Evolutionary conservation across 352 stramenopile genomes (phyloP), one percentile per base, ranked within the genome.

Genomic region (Phytophthora foliorum): DNA sequence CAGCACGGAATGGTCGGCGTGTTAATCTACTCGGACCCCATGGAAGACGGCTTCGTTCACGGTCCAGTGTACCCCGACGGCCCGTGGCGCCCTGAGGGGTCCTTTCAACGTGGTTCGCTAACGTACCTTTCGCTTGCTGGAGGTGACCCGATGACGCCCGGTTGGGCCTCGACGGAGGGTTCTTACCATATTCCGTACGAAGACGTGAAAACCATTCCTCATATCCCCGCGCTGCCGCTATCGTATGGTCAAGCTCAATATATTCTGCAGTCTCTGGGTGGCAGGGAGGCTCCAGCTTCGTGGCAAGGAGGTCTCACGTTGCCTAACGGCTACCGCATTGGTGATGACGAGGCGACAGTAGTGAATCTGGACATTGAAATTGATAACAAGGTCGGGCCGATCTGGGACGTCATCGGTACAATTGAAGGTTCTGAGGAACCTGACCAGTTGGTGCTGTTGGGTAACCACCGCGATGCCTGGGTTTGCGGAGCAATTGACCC

Each of bases 391-490:
- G 69, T 93, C 16, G 74, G 74, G 1, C 72, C 78, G 14, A 91
- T 70, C 21, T 69, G 62, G 62, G 45, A 69, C 17, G 62, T 69
- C 36, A 69, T 69, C 21, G 62, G 62, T 94, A 90, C 74, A 19
- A 93, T 97, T 50, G 72, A 87, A 6, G 86, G 83, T n/a, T 38
- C 54, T 0, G 57, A 70, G 3, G 65, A 81, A 29, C 72, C 87
- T 4, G 84, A 93, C 14, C 58, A 75, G 36, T 14, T 72, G 16
- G 73, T 93, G 1, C 57, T 94, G 13, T 63, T 94, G 11, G 84
- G 86, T 21, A 95, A 94, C 63, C 88, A 95, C 44, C 78, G 88
- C 11, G 88, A 95, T 71, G 88, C 88, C 4, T 95, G 88, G 88
- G 63, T 72, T 21, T 72, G 63, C 16, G 63, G 63, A 9, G 63